Percentiles rank a stretch among this genome's conserved stretches.
Conservation (phyloP, 2,329 filamentous ascomycete genomes). For the Thelonectria rubi region DNA sequence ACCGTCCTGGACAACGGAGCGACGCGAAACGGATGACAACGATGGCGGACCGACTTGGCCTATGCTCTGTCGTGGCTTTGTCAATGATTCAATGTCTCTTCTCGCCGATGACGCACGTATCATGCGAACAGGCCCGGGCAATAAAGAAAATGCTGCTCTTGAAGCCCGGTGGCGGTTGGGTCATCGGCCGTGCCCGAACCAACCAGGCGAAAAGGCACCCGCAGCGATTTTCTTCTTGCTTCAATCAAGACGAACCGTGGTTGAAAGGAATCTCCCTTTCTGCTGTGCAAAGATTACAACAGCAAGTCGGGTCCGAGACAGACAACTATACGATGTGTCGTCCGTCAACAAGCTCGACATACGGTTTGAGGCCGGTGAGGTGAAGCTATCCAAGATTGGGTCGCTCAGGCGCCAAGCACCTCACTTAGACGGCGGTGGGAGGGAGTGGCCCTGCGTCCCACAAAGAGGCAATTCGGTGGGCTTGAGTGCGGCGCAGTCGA, state of each 20-base stretch:
- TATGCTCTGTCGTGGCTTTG: too few relatives aligned
- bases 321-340: neutral
- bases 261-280: neutral
- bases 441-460: conserved; percentile 2
- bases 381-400: conserved; percentile 29
- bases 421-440: neutral
- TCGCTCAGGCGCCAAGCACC: neutral
- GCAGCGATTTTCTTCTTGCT: neutral
- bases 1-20: conserved; percentile 3
- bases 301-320: too few relatives aligned
- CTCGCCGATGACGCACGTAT: too few relatives aligned
- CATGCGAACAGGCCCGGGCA: too few relatives aligned
- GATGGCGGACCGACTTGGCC: too few relatives aligned
- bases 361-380: conserved; percentile 36
- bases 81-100: too few relatives aligned
- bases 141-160: too few relatives aligned
- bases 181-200: too few relatives aligned
- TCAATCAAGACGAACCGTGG: neutral
- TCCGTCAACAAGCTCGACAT: neutral
- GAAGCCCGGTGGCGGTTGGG: too few relatives aligned
- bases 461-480: conserved; percentile 2
- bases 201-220: neutral
- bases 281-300: too few relatives aligned
- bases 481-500: neutral
- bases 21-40: conserved; percentile 12